Evolutionary conservation across 129 eudicot species (phyloP), one percentile per base, ranked within the genome.

Genomic region (Flaveria trinervia): DNA sequence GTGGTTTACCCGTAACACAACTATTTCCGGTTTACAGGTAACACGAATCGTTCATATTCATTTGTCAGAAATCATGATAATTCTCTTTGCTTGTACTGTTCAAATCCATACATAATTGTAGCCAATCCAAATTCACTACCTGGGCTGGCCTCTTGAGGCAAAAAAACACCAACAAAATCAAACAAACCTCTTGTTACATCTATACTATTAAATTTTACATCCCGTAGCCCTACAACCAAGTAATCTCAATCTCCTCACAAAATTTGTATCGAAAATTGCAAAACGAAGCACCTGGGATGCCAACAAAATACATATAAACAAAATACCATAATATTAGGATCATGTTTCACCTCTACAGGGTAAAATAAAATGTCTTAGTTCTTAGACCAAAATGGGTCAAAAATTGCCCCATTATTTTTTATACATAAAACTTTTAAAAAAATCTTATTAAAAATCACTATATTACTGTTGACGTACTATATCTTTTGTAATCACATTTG

Each of bases 221-320:
- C 55, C 44, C 66, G 41, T 43, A 67, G 65, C 67, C 12, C 50
- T 45, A 45, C 50, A 45, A 45, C 50, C 50, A 45, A 45, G 50
- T 45, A 45, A 45, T 45, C 65, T 76, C 73, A 66, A 22, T 76
- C 65, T 76, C 73, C 73, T 76, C 77, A 55, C 80, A 77, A 77
- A 77, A 77, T 60, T 77, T 67, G 74, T 77, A 67, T 39, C 36
- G 68, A 68, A 67, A 52, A 39, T 67, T 62, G 60, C 79, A 41
- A 59, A 54, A 54, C 68, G 67, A 77, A 67, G 68, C 74, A 77
- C 80, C 80, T 77, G 80, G 17, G 15, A 17, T 49, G 13, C 61
- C 73, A 30, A 65, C 41, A 49, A 49, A 49, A 49, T 3, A 49
- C 14, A 8, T 45, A 45, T 45, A 9, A 36, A 36, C 12, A 48